Conservation (phyloP, 2,329 filamentous ascomycete genomes). For the Penicillium sclerotigenum region DNA sequence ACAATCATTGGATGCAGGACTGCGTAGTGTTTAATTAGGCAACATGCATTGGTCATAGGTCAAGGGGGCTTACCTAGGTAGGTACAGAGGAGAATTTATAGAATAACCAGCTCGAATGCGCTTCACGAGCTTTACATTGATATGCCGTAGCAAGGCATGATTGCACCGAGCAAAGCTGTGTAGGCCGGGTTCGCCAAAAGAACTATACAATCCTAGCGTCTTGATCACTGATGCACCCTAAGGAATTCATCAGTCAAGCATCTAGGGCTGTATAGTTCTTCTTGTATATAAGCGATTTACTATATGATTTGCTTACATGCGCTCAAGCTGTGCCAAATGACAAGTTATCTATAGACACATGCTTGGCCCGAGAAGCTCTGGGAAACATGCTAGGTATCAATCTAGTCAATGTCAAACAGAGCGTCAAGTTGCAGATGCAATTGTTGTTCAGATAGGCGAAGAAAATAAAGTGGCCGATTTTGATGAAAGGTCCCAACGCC, state of each 20-base stretch:
- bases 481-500: slow-evolving; percentile 33
- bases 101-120: not conserved
- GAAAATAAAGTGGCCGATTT: not conserved
- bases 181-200: not conserved
- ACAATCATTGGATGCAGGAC: not conserved
- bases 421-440: not conserved
- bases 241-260: not conserved
- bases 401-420: not conserved
- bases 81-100: no score
- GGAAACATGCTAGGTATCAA: not conserved
- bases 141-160: not conserved
- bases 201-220: not conserved
- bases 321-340: not conserved
- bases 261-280: not conserved
- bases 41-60: not conserved
- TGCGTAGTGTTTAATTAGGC: not conserved
- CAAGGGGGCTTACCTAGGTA: not conserved
- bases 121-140: not conserved
- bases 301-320: not conserved
- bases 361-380: not conserved
- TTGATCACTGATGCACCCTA: not conserved
- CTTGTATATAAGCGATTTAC: not conserved
- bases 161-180: not conserved
- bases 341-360: not conserved
- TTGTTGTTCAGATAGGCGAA: not conserved